Evolutionary conservation across 2,329 filamentous ascomycete genomes (phyloP), one percentile per base, ranked within the genome.

Genomic region (Rhynchosporium agropyri): DNA sequence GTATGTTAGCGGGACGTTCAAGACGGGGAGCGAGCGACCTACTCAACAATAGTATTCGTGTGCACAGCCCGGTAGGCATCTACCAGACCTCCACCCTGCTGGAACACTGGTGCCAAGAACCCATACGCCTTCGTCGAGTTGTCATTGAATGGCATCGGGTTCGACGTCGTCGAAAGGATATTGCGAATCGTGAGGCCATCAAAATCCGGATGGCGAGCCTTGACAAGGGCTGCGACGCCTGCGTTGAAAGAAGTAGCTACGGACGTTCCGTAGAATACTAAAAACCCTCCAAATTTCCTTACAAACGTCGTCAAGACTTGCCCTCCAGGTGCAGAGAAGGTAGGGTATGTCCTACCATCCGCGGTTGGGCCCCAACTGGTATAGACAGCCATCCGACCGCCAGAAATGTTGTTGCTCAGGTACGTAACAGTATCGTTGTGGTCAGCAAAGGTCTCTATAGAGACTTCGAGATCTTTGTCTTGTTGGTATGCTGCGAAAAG

Each of bases 221-320:
- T 72, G 55, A 5, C 65, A 49, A 77, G 70, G 7, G 76, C 76
- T 38, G 74, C 76, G 2, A 69, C 72, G 4, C 70, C 75, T 20
- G 74, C 68, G 0, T 74, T 62, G 54, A 72, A 77, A 0, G 76
- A 76, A 0, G 75, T 73, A 0, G 76, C 72, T 76, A 77, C 77
- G 3, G 74, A 76, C 0, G 76, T 77, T 1, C 75, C 76, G 1
- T 71, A 73, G 20, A 77, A 66, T 33, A 76, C 74, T 2, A 72
- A 71, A 36, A 76, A 78, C 12, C 71, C 73, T 1, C 71, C 71
- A 0, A 66, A 57, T 3, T 69, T 73, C 2, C 76, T 59, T 0
- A 75, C 75, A 63, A 70, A 77, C 0, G 75, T 76, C 1, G 75
- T 72, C 7, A 78, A 69, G 12, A 77, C 75, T 26, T 72, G 64